Conservation (phyloP, 179 eudicot species). For the Amaranthus tricolor region DNA sequence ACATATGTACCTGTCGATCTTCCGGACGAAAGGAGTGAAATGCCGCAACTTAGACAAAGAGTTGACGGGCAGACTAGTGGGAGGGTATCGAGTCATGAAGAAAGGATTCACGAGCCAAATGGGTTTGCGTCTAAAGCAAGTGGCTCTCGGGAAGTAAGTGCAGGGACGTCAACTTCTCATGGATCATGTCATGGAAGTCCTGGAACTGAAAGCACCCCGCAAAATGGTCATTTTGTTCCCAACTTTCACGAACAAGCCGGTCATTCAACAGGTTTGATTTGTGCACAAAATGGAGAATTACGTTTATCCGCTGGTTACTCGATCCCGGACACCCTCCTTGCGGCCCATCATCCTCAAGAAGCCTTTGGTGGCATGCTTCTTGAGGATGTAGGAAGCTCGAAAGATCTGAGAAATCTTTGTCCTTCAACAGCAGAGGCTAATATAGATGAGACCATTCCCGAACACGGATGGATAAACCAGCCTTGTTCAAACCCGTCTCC, state of each 20-base stretch:
- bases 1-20: constrained; percentile 40
- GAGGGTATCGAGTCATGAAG: constrained; percentile 28
- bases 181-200: constrained; percentile 75
- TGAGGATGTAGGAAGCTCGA: constrained; percentile 83
- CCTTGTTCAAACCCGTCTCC: constrained; percentile 29
- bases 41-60: constrained; percentile 18
- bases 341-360: constrained; percentile 45
- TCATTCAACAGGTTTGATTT: constrained; percentile 26
- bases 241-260: constrained; percentile 39
- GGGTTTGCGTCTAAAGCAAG: constrained; percentile 46
- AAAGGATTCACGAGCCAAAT: constrained; percentile 28
- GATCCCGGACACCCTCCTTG: constrained; percentile 42
- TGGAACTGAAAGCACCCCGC: constrained; percentile 47
- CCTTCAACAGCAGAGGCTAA: constrained; percentile 34
- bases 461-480: constrained; percentile 43
- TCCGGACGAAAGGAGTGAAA: constrained; percentile 34
- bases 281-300: constrained; percentile 40
- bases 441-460: constrained; percentile 38
- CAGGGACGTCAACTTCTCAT: constrained; percentile 74
- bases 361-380: constrained; percentile 56
- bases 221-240: constrained; percentile 38
- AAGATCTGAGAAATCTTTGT: constrained; percentile 65
- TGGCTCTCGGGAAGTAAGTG: constrained; percentile 72
- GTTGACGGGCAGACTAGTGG: constrained; percentile 20
- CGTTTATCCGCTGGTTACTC: constrained; percentile 42